Base-by-base conservation (phyloP, 2,329 filamentous ascomycete genomes). In the Colletotrichum sp. region DNA sequence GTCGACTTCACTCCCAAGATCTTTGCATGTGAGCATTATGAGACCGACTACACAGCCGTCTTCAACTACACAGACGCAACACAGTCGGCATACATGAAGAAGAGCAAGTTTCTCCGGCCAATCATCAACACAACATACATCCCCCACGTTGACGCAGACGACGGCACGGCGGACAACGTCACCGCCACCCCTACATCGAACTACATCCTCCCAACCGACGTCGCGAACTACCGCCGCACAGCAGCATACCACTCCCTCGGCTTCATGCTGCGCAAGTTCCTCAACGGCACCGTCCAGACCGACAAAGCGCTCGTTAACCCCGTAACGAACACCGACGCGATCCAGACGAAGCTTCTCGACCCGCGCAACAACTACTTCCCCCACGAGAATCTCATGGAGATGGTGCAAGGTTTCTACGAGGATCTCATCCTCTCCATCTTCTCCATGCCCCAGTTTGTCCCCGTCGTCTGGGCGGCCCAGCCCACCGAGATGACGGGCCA, bases 311-410 rank as follows among this genome's bases (percentile, higher is more conserved):
- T 83, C 24, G 80, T 77, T n/a, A 80, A 78, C 69, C 79, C 81
- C 6, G 79, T 83, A 9, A 80, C 77, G 16, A 79, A 79, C 71
- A 83, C 83, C 1, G 81, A 85, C 15, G 82, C 86, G 8, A 81
- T 85, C 8, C 85, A 85, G 73, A 88, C 87, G 5, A 83, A 83
- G 21, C 81, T 89, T 2, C 80, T 88, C 10, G 81, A 84, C 73
- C 80, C 74, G 18, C 79, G 72, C 7, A 80, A 79, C 13, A 80
- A 81, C 28, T 83, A 77, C 55, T 81, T 83, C 32, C 77, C 81
- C 7, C 78, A 78, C n/a, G 49, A 75, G 7, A 75, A 85, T 63
- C 75, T 85, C 4, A 70, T 69, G 24, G 49, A 73, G 1, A 70
- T 74, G 16, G 76, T 86, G 26, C 80, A 82, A 62, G 74, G 66